A percentile compares a stretch with the other conserved stretches of the same genome.
Conservation (phyloP, 805 yeast genomes). For the Pichia rugopelliculosa region DNA sequence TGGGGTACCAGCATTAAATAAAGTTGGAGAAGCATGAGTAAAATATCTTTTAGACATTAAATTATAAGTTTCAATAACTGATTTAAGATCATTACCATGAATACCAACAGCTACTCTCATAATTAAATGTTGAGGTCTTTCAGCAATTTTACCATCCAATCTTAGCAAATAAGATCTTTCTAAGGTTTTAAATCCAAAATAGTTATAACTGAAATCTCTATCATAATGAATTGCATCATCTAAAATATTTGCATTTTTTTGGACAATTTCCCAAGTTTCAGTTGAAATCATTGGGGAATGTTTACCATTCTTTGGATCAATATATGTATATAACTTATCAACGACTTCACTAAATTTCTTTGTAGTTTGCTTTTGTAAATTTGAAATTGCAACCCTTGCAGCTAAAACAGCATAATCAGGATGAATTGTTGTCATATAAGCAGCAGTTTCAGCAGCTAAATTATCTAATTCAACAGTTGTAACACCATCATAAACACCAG, state of each 20-base stretch:
- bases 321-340: conserved; percentile 63
- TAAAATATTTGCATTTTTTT: conserved; percentile 54
- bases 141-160: conserved; percentile 49
- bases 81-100: conserved; percentile 46
- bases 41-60: conserved; percentile 52
- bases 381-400: conserved; percentile 92
- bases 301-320: conserved; percentile 70
- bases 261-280: conserved; percentile 55
- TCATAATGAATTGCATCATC: conserved; percentile 68
- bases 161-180: conserved; percentile 52
- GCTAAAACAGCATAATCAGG: conserved; percentile 97
- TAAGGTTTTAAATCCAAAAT: conserved; percentile 55
- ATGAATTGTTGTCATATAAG: conserved; percentile 93
- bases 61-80: conserved; percentile 49
- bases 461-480: conserved; percentile 82
- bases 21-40: conserved; percentile 57
- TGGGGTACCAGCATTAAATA: conserved; percentile 57
- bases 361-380: conserved; percentile 90
- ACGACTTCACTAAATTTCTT: conserved; percentile 76
- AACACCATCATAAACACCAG: conserved; percentile 97
- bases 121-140: conserved; percentile 53
- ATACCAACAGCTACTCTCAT: conserved; percentile 60
- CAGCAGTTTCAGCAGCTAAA: conserved; percentile 91
- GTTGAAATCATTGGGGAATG: conserved; percentile 66
- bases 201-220: conserved; percentile 55